Percentiles rank a stretch among this genome's conserved stretches.
Evolutionary conservation across 2,329 filamentous ascomycete genomes (phyloP).

Genomic region (Aspergillus sojae): DNA sequence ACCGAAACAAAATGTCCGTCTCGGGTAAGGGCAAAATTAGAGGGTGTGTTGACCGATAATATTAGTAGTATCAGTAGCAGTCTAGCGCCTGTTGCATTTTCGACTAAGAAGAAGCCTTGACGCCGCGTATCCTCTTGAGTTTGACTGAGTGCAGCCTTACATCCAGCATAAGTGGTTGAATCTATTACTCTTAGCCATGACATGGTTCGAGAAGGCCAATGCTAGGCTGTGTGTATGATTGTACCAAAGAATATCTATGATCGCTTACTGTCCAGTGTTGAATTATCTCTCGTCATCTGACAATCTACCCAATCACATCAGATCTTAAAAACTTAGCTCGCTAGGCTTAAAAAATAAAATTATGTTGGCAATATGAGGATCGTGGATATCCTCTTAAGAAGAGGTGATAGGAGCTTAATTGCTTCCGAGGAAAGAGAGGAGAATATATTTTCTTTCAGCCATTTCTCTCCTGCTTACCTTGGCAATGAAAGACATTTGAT

Average conservation of each 20-base stretch:
- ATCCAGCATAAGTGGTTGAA: not conserved
- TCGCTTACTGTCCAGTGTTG: not conserved
- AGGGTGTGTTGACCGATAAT: not conserved
- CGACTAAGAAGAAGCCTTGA: not conserved
- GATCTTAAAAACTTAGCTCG: not conserved
- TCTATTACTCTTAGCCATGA: not conserved
- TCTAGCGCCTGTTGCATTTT: not conserved
- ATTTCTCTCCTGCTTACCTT: not conserved
- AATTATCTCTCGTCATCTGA: not conserved
- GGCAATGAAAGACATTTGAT: not conserved
- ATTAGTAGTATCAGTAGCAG: not conserved
- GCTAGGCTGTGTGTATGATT: not conserved
- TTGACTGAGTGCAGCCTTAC: not conserved
- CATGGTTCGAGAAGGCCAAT: not conserved
- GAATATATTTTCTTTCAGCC: not conserved
- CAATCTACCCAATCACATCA: not conserved
- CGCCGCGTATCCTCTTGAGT: not conserved
- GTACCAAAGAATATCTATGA: conserved; percentile 4
- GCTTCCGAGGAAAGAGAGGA: not conserved
- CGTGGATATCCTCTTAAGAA: no score
- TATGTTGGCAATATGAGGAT: not conserved
- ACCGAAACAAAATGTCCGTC: conserved; percentile 14
- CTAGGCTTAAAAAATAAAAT: not conserved
- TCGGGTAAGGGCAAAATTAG: conserved; percentile 6
- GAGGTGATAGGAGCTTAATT: not conserved